Base-by-base conservation (phyloP, 2,329 filamentous ascomycete species). In the Nigrograna mackinnonii region DNA sequence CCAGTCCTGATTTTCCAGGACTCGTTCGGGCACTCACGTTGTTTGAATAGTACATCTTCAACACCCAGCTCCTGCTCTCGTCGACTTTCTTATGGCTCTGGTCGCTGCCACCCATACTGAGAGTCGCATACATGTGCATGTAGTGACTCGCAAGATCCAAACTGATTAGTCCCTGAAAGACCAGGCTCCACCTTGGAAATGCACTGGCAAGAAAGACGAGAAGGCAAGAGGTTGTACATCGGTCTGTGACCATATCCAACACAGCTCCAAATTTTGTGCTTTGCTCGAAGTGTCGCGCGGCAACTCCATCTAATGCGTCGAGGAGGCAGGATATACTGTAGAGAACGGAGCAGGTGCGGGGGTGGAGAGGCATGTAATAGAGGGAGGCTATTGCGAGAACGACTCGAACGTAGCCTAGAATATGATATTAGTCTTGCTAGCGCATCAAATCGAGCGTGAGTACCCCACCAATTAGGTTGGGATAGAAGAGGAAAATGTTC, bases 321-420 rank as follows among this genome's bases (percentile, higher is more conserved):
- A 99, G 86, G 33, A 97, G 82, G 69, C 94, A 97, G 19, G 92
- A 97, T 45, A 99, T 76, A 66, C 86, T 92, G 79, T 99, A 99
- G 41, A 95, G 83, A 37, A 91, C 71, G 45, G 89, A 91, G 75
- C 92, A 97, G 26, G 91, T 96, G 60, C 92, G 87, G n/a, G 92
- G 92, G 70, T 99, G 94, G 40, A 97, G 83, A 38, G 94, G 92
- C 94, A 99, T 99, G 77, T 96, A 99, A 77, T 97, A 96, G 54
- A 99, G 84, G 20, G 94, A 96, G 35, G 88, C 89, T 60, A 96
- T 76, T 58, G 91, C 91, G 54, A 79, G 73, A 37, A 79, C 64
- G 55, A 79, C 69, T 42, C 76, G 75, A 35, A 65, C 67, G 60
- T 78, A 78, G 49, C 76, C 76, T 78, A 44, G 2, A 5, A 34